Percentiles rank a stretch among this genome's conserved stretches.
Conservation (phyloP, 495 filamentous ascomycete species). For the Aspergillus sparsus region DNA sequence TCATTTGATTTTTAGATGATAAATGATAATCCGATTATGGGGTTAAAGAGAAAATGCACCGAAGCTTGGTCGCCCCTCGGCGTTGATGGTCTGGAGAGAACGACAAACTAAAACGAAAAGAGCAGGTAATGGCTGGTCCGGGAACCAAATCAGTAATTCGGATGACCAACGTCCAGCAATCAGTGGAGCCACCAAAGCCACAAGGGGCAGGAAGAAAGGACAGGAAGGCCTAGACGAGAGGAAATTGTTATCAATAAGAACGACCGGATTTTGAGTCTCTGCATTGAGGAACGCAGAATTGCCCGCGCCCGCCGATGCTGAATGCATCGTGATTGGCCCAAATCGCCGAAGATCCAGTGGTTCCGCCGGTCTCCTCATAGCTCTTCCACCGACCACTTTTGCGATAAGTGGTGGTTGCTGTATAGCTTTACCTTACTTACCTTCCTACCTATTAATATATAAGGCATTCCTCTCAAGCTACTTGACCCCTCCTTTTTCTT, state of each 20-base stretch:
- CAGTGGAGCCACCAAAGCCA: constrained; percentile 12
- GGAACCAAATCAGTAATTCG: constrained; percentile 1
- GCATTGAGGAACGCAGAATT: constrained; percentile 1
- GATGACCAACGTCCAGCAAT: background rate
- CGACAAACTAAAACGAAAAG: background rate
- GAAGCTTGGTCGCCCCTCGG: too few relatives aligned
- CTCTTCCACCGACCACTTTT: background rate
- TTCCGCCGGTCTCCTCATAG: background rate
- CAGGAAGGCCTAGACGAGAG: constrained; percentile 11
- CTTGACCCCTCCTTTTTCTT: constrained; percentile 2
- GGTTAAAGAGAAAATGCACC: too few relatives aligned
- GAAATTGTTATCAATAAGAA: constrained; percentile 20
- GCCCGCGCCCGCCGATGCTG: background rate
- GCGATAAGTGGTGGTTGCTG: background rate
- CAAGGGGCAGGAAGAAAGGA: constrained; percentile 8
- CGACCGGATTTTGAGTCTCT: background rate
- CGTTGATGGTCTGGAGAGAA: background rate
- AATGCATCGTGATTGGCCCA: constrained; percentile 20
- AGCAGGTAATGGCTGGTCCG: background rate
- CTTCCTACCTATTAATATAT: too few relatives aligned
- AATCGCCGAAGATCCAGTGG: constrained; percentile 22
- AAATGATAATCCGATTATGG: too few relatives aligned
- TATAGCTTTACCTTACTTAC: background rate
- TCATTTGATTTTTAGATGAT: too few relatives aligned
- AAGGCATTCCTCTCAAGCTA: background rate